phyloP scores from a whole-genome alignment of 345 rosid species.

The Physaria fendleri region DNA sequence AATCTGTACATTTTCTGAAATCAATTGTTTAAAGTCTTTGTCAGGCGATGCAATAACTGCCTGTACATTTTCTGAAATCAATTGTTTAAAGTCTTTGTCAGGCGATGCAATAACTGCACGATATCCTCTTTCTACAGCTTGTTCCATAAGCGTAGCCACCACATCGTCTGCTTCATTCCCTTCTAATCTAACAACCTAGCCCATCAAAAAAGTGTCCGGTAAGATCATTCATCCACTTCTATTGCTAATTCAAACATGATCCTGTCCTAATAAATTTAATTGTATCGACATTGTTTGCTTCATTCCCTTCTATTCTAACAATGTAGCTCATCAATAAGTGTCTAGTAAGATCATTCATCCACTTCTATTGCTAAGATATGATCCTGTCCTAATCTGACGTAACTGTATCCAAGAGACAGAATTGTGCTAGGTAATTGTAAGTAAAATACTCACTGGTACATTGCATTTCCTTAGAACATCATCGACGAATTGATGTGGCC shows the following conservation, averaged over 20 bases:
- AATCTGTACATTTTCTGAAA: constrained; percentile 84
- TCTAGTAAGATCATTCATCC: constrained; percentile 3
- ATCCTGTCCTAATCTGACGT: not conserved
- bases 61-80: constrained; percentile 86
- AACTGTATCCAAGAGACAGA: not conserved
- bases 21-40: constrained; percentile 93
- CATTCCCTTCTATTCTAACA: constrained; percentile 64
- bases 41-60: constrained; percentile 92
- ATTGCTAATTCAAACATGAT: not conserved
- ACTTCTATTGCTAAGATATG: not conserved
- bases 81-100: constrained; percentile 95
- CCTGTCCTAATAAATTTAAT: not conserved
- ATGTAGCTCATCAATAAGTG: constrained; percentile 39
- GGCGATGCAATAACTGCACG: constrained; percentile 81
- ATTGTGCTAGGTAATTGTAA: not conserved
- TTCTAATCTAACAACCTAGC: constrained; percentile 60
- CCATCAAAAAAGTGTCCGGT: constrained; percentile 12
- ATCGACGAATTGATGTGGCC: constrained; percentile 39
- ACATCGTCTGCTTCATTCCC: constrained; percentile 95
- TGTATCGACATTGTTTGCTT: too few relatives aligned
- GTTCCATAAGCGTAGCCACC: constrained; percentile 67
- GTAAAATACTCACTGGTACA: constrained; percentile 58
- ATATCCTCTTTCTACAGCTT: constrained; percentile 60
- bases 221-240: constrained; percentile 5
- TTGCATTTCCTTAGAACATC: constrained; percentile 72